Evolutionary conservation across 352 stramenopile species (phyloP).

Genomic region (Sclerospora graminicola): DNA sequence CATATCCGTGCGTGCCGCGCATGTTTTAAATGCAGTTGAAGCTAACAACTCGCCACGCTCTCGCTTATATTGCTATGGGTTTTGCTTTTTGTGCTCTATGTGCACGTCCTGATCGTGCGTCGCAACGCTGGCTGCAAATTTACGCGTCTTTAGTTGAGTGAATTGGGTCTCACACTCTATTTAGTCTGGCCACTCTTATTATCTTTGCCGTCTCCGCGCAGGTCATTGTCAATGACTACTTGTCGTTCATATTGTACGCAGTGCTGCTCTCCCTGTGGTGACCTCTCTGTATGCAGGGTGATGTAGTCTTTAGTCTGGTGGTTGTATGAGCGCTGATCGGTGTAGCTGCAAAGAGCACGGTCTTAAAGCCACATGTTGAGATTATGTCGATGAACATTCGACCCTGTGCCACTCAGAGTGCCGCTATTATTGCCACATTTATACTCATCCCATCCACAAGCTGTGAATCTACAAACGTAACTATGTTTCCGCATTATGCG

Average conservation of each 20-base stretch:
- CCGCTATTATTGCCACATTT: slow-evolving; percentile 46
- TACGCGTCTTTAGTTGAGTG: slow-evolving; percentile 39
- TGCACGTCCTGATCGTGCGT: slow-evolving; percentile 34
- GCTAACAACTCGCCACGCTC: slow-evolving; percentile 39
- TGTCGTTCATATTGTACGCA: slow-evolving; percentile 49
- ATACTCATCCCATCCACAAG: slow-evolving; percentile 38
- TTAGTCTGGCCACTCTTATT: slow-evolving; percentile 73
- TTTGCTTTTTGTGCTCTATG: slow-evolving; percentile 46
- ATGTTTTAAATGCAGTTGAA: too few species aligned
- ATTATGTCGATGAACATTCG: slow-evolving; percentile 49
- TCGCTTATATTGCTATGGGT: slow-evolving; percentile 51
- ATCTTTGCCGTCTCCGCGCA: slow-evolving; percentile 50
- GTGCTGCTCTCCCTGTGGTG: slow-evolving; percentile 41
- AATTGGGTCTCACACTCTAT: slow-evolving; percentile 56
- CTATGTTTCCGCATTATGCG: slow-evolving; percentile 1
- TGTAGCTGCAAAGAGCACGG: slow-evolving; percentile 40
- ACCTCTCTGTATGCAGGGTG: slow-evolving; percentile 37
- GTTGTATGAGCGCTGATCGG: slow-evolving; percentile 53
- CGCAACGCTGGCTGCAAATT: slow-evolving; percentile 31
- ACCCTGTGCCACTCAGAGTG: slow-evolving; percentile 44
- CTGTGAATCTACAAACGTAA: slow-evolving; percentile 27
- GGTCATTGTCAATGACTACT: slow-evolving; percentile 31
- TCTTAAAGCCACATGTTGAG: slow-evolving; percentile 28
- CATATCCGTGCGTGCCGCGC: too few species aligned
- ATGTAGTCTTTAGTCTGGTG: slow-evolving; percentile 51